These are phyloP conservation scores for Claviceps maximensis DNA, from an alignment of 2,329 filamentous ascomycete genomes.

Conservation along the genomic window DNA sequence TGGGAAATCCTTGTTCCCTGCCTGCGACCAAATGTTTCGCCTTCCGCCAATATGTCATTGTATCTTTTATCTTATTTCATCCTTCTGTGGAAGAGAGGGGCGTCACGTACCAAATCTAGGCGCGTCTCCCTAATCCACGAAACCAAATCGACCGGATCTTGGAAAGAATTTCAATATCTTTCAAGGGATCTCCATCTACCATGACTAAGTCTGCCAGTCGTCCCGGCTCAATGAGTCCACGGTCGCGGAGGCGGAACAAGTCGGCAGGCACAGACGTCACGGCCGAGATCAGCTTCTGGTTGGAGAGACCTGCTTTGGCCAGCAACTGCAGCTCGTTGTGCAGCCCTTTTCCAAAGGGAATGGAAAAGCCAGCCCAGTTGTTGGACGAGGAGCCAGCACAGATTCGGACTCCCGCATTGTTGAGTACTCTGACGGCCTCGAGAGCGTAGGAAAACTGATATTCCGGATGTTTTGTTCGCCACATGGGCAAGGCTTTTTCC, in stretches of 20 bases:
- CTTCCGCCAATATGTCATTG: too few relatives aligned
- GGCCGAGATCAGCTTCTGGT: conserved; percentile 10
- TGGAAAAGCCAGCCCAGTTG: neutral
- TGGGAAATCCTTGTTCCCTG: too few relatives aligned
- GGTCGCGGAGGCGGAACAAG: conserved; percentile 13
- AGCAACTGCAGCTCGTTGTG: conserved; percentile 13
- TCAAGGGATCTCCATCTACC: conserved; percentile 16
- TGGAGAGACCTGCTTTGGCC: conserved; percentile 11
- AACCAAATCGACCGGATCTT: conserved; percentile 2
- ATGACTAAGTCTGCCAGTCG: conserved; percentile 18
- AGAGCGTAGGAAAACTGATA: conserved; percentile 13
- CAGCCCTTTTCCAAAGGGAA: conserved; percentile 11
- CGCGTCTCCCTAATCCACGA: neutral
- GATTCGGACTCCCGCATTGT: conserved; percentile 16
- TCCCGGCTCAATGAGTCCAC: conserved; percentile 15
- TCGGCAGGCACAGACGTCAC: conserved; percentile 11
- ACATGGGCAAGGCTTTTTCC: conserved; percentile 8
- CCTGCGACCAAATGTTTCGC: too few relatives aligned
- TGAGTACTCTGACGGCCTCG: conserved; percentile 13
- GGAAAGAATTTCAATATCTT: conserved; percentile 12
- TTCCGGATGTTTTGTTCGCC: neutral
- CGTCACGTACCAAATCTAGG: too few relatives aligned
- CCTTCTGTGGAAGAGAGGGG: too few relatives aligned
- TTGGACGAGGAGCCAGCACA: conserved; percentile 20
- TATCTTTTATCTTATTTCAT: too few relatives aligned